These are phyloP conservation scores for Fusarium pseudonygamai DNA, from an alignment of 2,329 filamentous ascomycete genomes.

Conservation along the genomic window DNA sequence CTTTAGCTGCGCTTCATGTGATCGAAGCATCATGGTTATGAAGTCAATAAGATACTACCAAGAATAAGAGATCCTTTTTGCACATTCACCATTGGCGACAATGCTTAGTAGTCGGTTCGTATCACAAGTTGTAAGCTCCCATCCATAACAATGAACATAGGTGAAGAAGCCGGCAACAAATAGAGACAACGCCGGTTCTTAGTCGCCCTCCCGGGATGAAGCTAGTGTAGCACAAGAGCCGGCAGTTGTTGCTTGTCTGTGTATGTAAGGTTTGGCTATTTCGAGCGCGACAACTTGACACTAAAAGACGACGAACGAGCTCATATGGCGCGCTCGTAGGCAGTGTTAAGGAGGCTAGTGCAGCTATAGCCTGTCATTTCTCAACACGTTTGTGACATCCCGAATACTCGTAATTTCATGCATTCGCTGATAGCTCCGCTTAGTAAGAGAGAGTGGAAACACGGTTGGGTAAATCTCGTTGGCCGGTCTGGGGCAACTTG, in stretches of 20 bases:
- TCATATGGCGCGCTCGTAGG: accelerated
- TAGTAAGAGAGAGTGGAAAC: not conserved
- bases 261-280: not conserved
- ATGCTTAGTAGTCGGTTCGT: not conserved
- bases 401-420: not conserved
- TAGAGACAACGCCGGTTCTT: accelerated
- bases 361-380: not conserved
- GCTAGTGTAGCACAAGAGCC: not conserved
- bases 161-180: not conserved
- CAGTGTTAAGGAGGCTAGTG: not conserved
- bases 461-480: accelerated
- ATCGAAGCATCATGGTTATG: not conserved
- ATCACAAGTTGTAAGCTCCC: accelerated
- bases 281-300: accelerated
- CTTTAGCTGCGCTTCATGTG: not conserved
- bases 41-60: not conserved
- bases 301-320: accelerated
- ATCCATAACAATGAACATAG: accelerated
- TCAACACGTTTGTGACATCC: not conserved
- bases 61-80: no score
- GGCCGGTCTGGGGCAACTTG: no score
- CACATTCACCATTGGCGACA: accelerated
- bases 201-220: accelerated
- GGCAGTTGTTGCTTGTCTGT: not conserved
- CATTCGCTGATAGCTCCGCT: not conserved